A percentile compares a stretch with the other conserved stretches of the same genome.
These are phyloP conservation scores for Phytophthora cryptogea DNA, from an alignment of 352 stramenopile genomes.

Conservation along the genomic window DNA sequence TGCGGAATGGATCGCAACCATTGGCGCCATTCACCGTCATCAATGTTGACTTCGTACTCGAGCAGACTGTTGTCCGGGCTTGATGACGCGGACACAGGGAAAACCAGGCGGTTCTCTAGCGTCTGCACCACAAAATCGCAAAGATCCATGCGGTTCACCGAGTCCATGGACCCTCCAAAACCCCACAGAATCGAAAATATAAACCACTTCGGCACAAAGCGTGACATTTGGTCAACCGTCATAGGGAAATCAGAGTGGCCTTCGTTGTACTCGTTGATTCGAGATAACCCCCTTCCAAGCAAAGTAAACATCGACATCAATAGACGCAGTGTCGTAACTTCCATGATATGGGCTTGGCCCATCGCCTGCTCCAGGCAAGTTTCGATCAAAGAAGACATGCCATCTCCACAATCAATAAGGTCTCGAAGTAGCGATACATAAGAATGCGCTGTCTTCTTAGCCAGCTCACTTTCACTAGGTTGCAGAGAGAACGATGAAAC, in stretches of 20 bases:
- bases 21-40: constrained; percentile 96
- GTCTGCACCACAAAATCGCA: constrained; percentile 89
- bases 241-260: constrained; percentile 98
- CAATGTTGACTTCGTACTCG: constrained; percentile 97
- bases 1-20: constrained; percentile 97
- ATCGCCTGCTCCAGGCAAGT: constrained; percentile 94
- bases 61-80: constrained; percentile 87
- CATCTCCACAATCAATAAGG: constrained; percentile 56
- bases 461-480: constrained; percentile 60
- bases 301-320: constrained; percentile 97
- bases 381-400: constrained; percentile 85
- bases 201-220: constrained; percentile 97
- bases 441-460: constrained; percentile 66
- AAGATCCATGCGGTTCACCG: constrained; percentile 91
- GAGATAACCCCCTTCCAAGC: constrained; percentile 92
- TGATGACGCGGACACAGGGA: constrained; percentile 72
- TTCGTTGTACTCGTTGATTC: constrained; percentile 99
- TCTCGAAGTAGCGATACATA: constrained; percentile 69
- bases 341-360: constrained; percentile 95
- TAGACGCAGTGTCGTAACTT: constrained; percentile 92
- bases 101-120: constrained; percentile 87
- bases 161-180: constrained; percentile 98
- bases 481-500: constrained; percentile 73
- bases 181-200: constrained; percentile 98
- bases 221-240: constrained; percentile 94